Base-by-base conservation (phyloP, 805 yeast genomes). In the Suhomyces emberorum region DNA sequence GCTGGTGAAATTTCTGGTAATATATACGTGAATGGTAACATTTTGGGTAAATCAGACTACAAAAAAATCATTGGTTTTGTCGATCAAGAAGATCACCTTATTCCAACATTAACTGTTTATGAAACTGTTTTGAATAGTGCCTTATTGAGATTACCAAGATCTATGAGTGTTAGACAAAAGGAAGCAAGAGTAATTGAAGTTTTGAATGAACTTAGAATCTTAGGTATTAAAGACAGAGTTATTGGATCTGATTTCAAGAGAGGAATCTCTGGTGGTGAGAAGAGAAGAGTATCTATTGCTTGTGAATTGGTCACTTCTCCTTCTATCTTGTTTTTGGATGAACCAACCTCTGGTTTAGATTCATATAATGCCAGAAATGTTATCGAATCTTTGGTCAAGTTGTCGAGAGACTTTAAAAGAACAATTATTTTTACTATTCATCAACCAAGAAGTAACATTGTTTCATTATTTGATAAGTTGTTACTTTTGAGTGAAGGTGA, bases 101-200 rank as follows among this genome's bases (percentile, higher is more conserved):
- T 93, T 42, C 95, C 98, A 3, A 93, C 98, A 0, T 69, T 91
- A 41, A 91, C 98, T 0, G 98, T 93, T 3, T 93, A 84, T 55
- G 99, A 93, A 63, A 91, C 98, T 0, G 95, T 93, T 20, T 68
- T 89, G 44, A 88, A 88, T 55, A 83, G 95, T 66, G 98, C 99
- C 0, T 63, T 91, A 36, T 67, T 93, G 39, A 74, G 98, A 47
- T 71, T 93, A 38, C 98, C 98, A 5, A 70, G 83, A 42, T 55
- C 75, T 2, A 86, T 93, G 95, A 65, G 83, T n/a, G 63, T 74
- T 15, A 64, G 71, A 4, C 76, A 88, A 7, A 93, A 93, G 57
- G 79, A 79, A 44, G 63, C 83, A 23, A 73, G 95, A 39, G 98
- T 89, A 0, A 63, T 79, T 32, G 96, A 91, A 50, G 89, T 95